Base-by-base conservation (phyloP, 345 rosid species). In the Syzygium oleosum region DNA sequence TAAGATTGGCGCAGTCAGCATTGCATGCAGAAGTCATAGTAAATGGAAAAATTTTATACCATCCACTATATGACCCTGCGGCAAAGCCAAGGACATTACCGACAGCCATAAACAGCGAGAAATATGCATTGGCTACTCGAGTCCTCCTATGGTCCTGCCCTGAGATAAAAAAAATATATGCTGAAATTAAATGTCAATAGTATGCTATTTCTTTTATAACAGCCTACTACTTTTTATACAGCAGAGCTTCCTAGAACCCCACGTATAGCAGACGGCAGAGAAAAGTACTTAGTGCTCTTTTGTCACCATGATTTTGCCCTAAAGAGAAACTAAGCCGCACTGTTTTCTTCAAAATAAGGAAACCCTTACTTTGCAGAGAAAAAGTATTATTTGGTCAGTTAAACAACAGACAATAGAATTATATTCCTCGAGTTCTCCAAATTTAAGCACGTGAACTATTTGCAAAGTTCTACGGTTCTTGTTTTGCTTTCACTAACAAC, bases 41-140 rank as follows among this genome's bases (percentile, higher is more conserved):
- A 86, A 98, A 96, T 38, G 96, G 93, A 55, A 98, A 91, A 90
- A 98, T 85, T 94, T 93, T 96, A 91, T 89, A 94, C 99, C 99
- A 98, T 61, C 98, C 94, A 90, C 94, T 98, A 88, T 87, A 96
- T 86, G 99, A 85, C 88, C 99, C 98, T 85, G 99, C 94, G 88
- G 99, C 99, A 90, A 91, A 98, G 61, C 99, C 99, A 93, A 98
- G 96, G 91, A 96, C 78, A 89, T 96, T 98, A 55, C 99, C 98
- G 84, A 98, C 88, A 80, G 99, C 98, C 99, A 95, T 98, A 89
- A 94, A 98, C 43, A 98, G 91, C 41, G 98, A 96, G 91, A 96
- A 96, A 95, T 95, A 98, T 80, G 98, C 98, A 90, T 96, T 96
- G 87, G 99, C 99, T 87, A 97, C 99, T 88, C 98, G 89, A 49